Conservation (phyloP, 306 rosid genomes). For the Prunus dulcis region DNA sequence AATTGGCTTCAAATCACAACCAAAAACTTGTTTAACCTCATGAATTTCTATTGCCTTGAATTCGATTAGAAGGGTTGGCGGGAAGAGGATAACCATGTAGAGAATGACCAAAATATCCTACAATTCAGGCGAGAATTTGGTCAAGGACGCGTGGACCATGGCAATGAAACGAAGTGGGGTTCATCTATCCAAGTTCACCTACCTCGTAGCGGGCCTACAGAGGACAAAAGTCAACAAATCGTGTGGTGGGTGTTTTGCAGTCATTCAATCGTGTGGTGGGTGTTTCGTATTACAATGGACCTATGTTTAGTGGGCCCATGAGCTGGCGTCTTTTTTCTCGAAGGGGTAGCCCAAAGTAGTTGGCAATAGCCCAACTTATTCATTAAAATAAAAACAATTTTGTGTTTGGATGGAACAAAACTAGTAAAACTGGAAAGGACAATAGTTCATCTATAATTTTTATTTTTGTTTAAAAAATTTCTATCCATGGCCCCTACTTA, state of each 20-base stretch:
- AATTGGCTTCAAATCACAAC: too few species aligned
- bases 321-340: too few species aligned
- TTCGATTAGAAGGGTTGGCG: not conserved
- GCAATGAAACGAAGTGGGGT: not conserved
- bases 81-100: not conserved
- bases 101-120: not conserved
- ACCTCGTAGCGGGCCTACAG: not conserved
- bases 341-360: conserved; percentile 1
- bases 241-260: not conserved
- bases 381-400: not conserved
- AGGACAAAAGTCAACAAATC: not conserved
- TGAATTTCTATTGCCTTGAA: too few species aligned
- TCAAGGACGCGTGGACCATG: not conserved
- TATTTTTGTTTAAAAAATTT: too few species aligned
- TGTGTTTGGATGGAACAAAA: not conserved
- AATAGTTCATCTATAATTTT: too few species aligned
- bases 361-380: conserved; percentile 16
- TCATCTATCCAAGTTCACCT: not conserved
- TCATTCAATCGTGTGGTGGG: not conserved
- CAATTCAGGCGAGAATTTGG: not conserved
- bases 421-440: not conserved
- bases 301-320: too few species aligned
- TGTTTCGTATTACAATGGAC: not conserved
- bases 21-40: too few species aligned
- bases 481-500: not conserved